These are phyloP conservation scores for Saururus chinensis DNA, from an alignment of 164 flowering plant genomes.

Conservation along the genomic window DNA sequence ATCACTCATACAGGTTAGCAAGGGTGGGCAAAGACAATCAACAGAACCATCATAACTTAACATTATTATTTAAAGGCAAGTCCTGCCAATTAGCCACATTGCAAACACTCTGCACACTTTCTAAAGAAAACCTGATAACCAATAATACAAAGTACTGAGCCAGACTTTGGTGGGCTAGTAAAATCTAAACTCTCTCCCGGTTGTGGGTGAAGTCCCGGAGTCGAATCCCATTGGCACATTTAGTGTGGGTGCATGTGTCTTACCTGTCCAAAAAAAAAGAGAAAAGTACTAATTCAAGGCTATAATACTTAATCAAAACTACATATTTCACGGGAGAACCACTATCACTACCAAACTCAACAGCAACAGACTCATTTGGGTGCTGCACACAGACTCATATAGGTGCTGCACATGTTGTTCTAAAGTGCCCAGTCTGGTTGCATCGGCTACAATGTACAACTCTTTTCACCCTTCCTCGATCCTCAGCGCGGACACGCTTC, in stretches of 20 bases:
- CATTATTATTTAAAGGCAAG: background rate
- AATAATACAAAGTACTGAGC: too few relatives aligned
- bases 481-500: slow-evolving; percentile 39
- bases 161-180: too few relatives aligned
- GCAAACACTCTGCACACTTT: background rate
- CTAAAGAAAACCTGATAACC: background rate
- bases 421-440: slow-evolving; percentile 47
- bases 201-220: too few relatives aligned
- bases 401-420: slow-evolving; percentile 37
- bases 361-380: background rate
- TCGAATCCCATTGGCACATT: too few relatives aligned
- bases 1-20: too few relatives aligned
- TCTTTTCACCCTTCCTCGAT: slow-evolving; percentile 37
- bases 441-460: slow-evolving; percentile 47
- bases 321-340: background rate
- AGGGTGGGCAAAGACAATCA: too few relatives aligned
- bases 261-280: too few relatives aligned
- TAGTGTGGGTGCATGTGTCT: too few relatives aligned
- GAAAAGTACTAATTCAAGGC: background rate
- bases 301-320: background rate
- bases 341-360: background rate
- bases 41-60: background rate
- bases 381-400: background rate
- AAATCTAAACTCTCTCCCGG: too few relatives aligned
- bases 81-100: background rate